Evolutionary conservation across 495 filamentous ascomycete species (phyloP).

Genomic region (Bombardia bombarda): DNA sequence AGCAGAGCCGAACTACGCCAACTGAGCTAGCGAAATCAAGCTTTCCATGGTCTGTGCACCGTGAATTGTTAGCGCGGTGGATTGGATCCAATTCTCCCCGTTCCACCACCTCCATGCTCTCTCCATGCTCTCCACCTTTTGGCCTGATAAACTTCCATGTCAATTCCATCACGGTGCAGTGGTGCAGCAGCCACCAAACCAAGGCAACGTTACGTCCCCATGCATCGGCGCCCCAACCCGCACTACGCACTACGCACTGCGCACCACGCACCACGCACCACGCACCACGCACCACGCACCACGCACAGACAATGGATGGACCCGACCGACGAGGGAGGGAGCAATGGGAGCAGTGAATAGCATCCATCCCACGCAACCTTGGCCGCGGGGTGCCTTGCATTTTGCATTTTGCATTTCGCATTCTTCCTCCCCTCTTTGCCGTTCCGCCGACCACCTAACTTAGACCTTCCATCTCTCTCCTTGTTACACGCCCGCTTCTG

Average conservation of each 20-base stretch:
- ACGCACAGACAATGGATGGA: no score
- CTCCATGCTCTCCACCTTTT: no score
- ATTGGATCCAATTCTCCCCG: no score
- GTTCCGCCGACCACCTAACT: background rate
- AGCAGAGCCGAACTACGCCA: no score
- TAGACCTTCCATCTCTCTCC: background rate
- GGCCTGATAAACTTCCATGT: no score
- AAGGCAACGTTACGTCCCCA: conserved; percentile 21
- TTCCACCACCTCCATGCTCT: no score
- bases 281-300: no score
- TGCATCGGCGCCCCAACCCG: background rate
- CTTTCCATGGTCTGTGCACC: no score
- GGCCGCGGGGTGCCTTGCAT: background rate
- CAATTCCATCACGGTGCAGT: no score
- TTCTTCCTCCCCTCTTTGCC: background rate
- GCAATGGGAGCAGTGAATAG: background rate
- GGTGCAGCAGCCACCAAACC: conserved; percentile 4
- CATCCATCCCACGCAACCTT: background rate
- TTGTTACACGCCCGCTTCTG: background rate
- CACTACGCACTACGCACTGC: background rate
- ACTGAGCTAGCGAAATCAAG: no score
- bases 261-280: background rate
- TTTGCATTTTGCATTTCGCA: background rate
- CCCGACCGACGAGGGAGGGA: no score
- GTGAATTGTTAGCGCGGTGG: no score